Base-by-base conservation (phyloP, 2,329 filamentous ascomycete species). In the Corynespora cassiicola region DNA sequence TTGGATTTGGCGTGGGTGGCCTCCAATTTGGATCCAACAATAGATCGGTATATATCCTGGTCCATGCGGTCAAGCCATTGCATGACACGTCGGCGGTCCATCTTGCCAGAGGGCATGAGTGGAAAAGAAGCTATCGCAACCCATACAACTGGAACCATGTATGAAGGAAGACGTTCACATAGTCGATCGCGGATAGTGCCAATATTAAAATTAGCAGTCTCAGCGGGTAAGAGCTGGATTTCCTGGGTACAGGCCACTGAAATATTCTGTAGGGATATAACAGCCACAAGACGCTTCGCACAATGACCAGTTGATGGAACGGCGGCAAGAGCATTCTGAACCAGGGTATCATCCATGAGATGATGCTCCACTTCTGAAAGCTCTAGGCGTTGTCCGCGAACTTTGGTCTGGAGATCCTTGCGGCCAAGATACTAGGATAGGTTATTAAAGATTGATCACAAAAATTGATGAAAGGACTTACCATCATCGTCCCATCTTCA, bases 311-410 rank as follows among this genome's bases (percentile, higher is more conserved):
- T 27, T 5, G 37, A 49, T 6, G 62, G 61, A 6, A 66, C 60
- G 11, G 54, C 44, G 5, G 60, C 60, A 15, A 65, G 36, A 3
- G 54, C 60, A 32, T 56, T 62, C 18, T 64, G 61, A 14, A 63
- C 48, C 6, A 49, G 36, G 2, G 45, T 16, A 20, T 65, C 60
- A 12, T 56, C 47, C 25, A 61, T 54, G 26, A 72, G 68, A 36
- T 74, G 69, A 41, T 73, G 66, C 50, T 75, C 73, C 17, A 75
- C 69, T 41, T 75, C 72, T 11, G 66, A 70, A 3, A 75, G 49
- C 39, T 75, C 73, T 18, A 75, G 62, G 1, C 73, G 63, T 35
- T 72, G 68, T 3, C 73, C 73, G 9, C 71, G 69, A 19, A 75
- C 63, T 34, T 67, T 67, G 8, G 61, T 60, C 31, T 66, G 59